These are phyloP conservation scores for Talaromyces borbonicus DNA, from an alignment of 495 filamentous ascomycete genomes.

Conservation along the genomic window DNA sequence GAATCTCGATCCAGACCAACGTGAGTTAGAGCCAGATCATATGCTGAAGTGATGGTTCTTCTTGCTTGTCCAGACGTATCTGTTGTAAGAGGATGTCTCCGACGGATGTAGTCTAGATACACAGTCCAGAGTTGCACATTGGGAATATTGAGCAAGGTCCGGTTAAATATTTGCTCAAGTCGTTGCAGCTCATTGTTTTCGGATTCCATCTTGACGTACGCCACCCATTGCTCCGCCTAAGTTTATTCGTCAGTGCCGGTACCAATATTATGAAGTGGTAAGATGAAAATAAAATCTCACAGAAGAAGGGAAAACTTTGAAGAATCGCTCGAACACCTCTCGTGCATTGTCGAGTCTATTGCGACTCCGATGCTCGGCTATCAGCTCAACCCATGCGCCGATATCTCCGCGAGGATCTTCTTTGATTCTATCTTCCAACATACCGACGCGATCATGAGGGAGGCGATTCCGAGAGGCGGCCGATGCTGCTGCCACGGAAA, in stretches of 20 bases:
- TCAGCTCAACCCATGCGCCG: constrained; percentile 78
- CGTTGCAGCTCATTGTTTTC: constrained; percentile 64
- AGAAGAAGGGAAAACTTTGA: constrained; percentile 77
- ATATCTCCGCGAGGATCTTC: constrained; percentile 88
- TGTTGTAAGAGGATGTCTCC: constrained; percentile 72
- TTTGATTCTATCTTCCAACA: constrained; percentile 79
- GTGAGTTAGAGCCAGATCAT: constrained; percentile 81
- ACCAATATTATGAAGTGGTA: not conserved
- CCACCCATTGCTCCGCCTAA: constrained; percentile 83
- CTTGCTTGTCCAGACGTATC: constrained; percentile 70
- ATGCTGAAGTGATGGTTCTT: constrained; percentile 66
- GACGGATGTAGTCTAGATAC: constrained; percentile 93
- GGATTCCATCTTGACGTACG: constrained; percentile 79
- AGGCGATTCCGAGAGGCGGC: constrained; percentile 45
- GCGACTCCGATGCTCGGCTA: constrained; percentile 73
- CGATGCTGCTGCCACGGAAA: constrained; percentile 26
- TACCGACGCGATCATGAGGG: constrained; percentile 68
- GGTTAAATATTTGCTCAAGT: constrained; percentile 73
- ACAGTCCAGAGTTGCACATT: constrained; percentile 81
- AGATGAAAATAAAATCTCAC: constrained; percentile 46
- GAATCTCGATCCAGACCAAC: constrained; percentile 87
- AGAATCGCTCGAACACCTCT: constrained; percentile 71
- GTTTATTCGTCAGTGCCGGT: not conserved
- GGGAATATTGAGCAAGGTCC: constrained; percentile 59
- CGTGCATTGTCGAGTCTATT: constrained; percentile 75